Conservation (phyloP, 2,329 filamentous ascomycete species). For the Exophiala aquamarina region DNA sequence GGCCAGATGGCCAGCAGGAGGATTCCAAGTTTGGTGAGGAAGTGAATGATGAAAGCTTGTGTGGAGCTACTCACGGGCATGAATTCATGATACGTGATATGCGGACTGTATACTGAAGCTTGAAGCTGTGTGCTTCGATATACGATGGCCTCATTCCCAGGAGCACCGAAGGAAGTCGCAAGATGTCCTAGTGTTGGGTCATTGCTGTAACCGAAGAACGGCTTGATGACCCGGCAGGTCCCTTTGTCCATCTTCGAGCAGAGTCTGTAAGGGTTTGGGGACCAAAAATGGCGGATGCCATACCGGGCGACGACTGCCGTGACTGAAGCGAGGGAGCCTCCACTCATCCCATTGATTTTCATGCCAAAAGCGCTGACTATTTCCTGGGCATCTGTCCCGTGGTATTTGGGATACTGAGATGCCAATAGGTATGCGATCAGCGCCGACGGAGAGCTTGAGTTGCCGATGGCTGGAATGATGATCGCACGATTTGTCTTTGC, state of each 20-base stretch:
- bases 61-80: neutral
- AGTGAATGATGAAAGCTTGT: neutral
- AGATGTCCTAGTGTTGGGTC: neutral
- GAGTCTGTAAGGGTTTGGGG: neutral
- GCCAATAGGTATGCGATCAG: neutral
- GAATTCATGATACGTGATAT: neutral
- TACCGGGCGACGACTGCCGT: neutral
- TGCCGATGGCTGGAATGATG: conserved; percentile 6
- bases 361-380: neutral
- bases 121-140: neutral
- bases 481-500: neutral
- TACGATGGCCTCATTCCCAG: conserved; percentile 1
- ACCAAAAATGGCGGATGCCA: neutral
- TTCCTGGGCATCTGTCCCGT: neutral
- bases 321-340: neutral
- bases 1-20: neutral
- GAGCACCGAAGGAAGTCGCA: neutral
- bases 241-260: too few species aligned
- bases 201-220: neutral
- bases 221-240: too few species aligned
- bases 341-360: conserved; percentile 1
- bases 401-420: neutral
- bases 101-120: neutral
- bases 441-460: conserved; percentile 2
- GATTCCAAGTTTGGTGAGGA: neutral